Conservation (phyloP, 73 alveolate genomes). For the Blepharisma stoltei region DNA sequence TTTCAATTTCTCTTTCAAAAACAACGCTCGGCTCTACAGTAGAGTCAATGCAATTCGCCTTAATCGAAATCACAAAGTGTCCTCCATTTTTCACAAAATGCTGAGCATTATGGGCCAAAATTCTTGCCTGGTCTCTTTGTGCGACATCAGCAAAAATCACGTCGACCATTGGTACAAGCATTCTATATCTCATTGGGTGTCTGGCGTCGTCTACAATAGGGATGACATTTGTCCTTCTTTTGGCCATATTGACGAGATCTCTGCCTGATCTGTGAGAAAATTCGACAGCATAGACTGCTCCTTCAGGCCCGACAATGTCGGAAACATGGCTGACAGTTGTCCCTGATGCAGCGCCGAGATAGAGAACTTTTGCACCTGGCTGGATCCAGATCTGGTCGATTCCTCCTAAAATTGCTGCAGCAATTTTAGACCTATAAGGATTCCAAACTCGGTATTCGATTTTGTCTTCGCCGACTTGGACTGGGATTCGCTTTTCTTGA, state of each 20-base stretch:
- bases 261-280: conserved; percentile 98
- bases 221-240: conserved; percentile 81
- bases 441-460: conserved; percentile 99
- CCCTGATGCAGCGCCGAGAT: conserved; percentile 98
- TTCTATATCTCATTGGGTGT: conserved; percentile 97
- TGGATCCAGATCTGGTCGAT: conserved; percentile 87
- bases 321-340: conserved; percentile 99
- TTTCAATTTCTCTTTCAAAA: conserved; percentile 68
- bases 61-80: conserved; percentile 90
- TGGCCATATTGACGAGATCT: conserved; percentile 97
- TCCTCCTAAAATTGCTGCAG: conserved; percentile 95
- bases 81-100: conserved; percentile 95
- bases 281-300: conserved; percentile 98
- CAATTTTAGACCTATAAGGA: conserved; percentile 98
- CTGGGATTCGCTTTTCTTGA: conserved; percentile 56
- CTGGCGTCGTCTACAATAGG: conserved; percentile 99
- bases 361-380: conserved; percentile 97
- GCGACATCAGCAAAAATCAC: conserved; percentile 99
- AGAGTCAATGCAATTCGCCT: conserved; percentile 98
- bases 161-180: conserved; percentile 98
- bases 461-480: conserved; percentile 62
- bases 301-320: conserved; percentile 97
- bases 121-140: conserved; percentile 94
- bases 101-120: conserved; percentile 87
- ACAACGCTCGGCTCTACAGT: conserved; percentile 99